Percentiles rank a stretch among this genome's conserved stretches.
phyloP scores from a whole-genome alignment of 805 yeast genomes.

The Lipomyces kockii region DNA sequence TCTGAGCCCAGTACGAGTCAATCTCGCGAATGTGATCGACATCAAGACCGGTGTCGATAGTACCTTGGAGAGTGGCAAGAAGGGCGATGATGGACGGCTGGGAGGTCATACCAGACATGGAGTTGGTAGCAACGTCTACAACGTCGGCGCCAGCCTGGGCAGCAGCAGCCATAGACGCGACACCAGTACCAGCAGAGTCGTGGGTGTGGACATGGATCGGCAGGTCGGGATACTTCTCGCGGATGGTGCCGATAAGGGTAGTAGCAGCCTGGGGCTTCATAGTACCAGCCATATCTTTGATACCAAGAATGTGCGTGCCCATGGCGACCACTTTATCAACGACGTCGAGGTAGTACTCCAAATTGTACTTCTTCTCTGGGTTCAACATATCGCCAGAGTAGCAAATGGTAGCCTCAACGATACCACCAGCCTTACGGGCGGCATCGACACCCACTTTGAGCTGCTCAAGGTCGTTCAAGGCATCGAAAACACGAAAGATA shows the following conservation, averaged over 20 bases:
- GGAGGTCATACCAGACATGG: constrained; percentile 97
- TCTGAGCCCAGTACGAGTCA: constrained; percentile 98
- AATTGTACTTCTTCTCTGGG: constrained; percentile 93
- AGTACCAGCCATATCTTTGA: constrained; percentile 99
- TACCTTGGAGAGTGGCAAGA: constrained; percentile 89
- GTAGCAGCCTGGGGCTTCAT: constrained; percentile 93
- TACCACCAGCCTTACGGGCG: constrained; percentile 98
- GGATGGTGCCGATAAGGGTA: constrained; percentile 74
- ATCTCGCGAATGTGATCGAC: constrained; percentile 73
- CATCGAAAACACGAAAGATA: constrained; percentile 96
- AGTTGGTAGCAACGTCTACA: constrained; percentile 95
- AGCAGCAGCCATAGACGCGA: constrained; percentile 92
- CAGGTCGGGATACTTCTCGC: constrained; percentile 85
- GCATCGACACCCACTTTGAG: constrained; percentile 97
- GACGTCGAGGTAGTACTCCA: constrained; percentile 81
- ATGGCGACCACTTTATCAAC: constrained; percentile 82
- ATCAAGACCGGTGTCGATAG: constrained; percentile 72
- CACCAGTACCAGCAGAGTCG: constrained; percentile 99
- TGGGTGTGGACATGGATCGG: constrained; percentile 99
- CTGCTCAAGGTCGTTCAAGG: constrained; percentile 95
- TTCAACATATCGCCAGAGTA: constrained; percentile 98
- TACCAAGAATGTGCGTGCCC: constrained; percentile 97
- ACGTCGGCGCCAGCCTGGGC: constrained; percentile 98
- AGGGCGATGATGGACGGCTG: constrained; percentile 96
- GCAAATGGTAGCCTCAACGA: constrained; percentile 97